Conservation (phyloP, 768 basidiomycete species). For the Vararia minispora region DNA sequence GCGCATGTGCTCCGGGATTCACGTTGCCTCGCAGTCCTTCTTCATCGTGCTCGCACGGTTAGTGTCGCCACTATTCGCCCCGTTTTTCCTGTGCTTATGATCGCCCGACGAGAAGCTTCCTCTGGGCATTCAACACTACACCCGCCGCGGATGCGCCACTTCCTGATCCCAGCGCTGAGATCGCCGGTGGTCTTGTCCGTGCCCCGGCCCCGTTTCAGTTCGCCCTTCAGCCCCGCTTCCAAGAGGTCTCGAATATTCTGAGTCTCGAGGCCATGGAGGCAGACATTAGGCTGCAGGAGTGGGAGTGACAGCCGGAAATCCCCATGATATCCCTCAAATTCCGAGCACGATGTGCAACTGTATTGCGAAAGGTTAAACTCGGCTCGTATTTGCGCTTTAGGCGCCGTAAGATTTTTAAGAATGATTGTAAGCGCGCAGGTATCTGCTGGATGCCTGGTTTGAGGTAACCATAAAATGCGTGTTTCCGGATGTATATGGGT, state of each 20-base stretch:
- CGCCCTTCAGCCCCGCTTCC: background rate
- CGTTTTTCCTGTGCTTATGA: background rate
- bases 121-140: constrained; percentile 14
- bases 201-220: constrained; percentile 2
- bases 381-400: no score
- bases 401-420: no score
- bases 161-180: background rate
- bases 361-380: no score
- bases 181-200: background rate
- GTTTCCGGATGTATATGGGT: no score
- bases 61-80: background rate
- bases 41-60: constrained; percentile 10
- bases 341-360: no score
- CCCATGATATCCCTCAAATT: no score
- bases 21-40: constrained; percentile 10
- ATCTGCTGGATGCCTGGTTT: no score
- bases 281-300: constrained; percentile 6
- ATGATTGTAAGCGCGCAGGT: no score
- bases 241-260: background rate
- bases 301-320: no score
- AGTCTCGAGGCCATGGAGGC: constrained; percentile 7
- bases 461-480: no score
- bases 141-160: background rate
- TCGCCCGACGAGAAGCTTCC: background rate
- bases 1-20: constrained; percentile 13